Evolutionary conservation across 208 protist genomes (phyloP).

Genomic region (Angomonas deanei): DNA sequence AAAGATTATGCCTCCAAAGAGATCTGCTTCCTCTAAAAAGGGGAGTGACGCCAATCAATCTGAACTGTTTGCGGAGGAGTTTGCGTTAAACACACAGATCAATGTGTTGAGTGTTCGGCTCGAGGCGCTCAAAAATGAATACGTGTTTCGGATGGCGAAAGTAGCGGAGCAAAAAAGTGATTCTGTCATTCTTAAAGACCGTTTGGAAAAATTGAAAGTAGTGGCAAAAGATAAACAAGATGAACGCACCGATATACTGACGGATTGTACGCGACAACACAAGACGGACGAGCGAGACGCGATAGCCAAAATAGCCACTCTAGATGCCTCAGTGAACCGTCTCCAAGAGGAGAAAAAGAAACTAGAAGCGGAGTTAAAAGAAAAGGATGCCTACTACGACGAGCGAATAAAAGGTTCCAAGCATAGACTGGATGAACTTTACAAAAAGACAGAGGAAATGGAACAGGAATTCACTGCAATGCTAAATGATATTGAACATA

Average conservation of each 20-base stretch:
- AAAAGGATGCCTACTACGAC: conserved; percentile 45
- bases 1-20: conserved; percentile 6
- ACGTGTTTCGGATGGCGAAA: conserved; percentile 43
- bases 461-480: conserved; percentile 79
- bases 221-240: conserved; percentile 26
- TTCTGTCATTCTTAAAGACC: conserved; percentile 20
- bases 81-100: conserved; percentile 57
- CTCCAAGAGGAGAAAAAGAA: conserved; percentile 62
- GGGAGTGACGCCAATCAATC: background rate
- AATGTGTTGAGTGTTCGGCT: conserved; percentile 35
- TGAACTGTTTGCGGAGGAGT: background rate
- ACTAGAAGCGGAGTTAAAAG: conserved; percentile 44
- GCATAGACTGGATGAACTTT: conserved; percentile 48
- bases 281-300: conserved; percentile 68
- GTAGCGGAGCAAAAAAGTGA: conserved; percentile 29
- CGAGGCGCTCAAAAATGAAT: conserved; percentile 52
- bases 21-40: conserved; percentile 3
- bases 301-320: conserved; percentile 42
- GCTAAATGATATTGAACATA: conserved; percentile 55
- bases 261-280: conserved; percentile 80
- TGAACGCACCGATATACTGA: conserved; percentile 77
- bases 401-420: conserved; percentile 53
- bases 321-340: conserved; percentile 45
- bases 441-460: conserved; percentile 65
- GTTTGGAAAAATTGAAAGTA: conserved; percentile 19